These are phyloP conservation scores for Furcasterigmium sp. DNA, from an alignment of 2,329 filamentous ascomycete species.

Conservation along the genomic window DNA sequence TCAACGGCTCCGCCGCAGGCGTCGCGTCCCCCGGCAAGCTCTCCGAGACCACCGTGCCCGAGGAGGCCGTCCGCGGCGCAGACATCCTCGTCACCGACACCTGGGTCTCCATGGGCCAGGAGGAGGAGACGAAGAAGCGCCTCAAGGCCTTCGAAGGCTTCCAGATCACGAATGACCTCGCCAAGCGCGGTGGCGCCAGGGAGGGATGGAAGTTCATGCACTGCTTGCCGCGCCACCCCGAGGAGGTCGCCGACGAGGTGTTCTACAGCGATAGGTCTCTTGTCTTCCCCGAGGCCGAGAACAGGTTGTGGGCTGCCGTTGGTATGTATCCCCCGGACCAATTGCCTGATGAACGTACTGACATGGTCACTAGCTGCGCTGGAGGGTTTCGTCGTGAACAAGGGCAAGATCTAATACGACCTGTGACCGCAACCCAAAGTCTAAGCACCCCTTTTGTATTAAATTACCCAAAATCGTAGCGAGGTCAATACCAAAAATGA, in stretches of 20 bases:
- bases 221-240: constrained; percentile 83
- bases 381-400: constrained; percentile 91
- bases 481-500: no score
- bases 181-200: constrained; percentile 79
- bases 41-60: constrained; percentile 70
- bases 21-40: constrained; percentile 60
- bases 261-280: constrained; percentile 84
- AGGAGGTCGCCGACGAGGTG: constrained; percentile 92
- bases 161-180: constrained; percentile 84
- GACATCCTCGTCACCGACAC: constrained; percentile 94
- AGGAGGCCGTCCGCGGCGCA: constrained; percentile 79
- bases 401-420: constrained; percentile 70
- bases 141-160: constrained; percentile 82
- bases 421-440: no score
- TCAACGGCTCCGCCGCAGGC: constrained; percentile 55
- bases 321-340: constrained; percentile 38
- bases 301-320: constrained; percentile 86
- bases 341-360: neutral
- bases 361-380: constrained; percentile 53
- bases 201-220: constrained; percentile 97
- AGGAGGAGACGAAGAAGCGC: constrained; percentile 73
- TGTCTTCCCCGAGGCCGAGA: constrained; percentile 92
- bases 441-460: no score
- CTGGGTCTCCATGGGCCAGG: constrained; percentile 98
- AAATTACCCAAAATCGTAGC: constrained; percentile 4